Percentiles rank a stretch among this genome's conserved stretches.
phyloP scores from a whole-genome alignment of 495 filamentous ascomycete genomes.

The Usnea hakonensis region DNA sequence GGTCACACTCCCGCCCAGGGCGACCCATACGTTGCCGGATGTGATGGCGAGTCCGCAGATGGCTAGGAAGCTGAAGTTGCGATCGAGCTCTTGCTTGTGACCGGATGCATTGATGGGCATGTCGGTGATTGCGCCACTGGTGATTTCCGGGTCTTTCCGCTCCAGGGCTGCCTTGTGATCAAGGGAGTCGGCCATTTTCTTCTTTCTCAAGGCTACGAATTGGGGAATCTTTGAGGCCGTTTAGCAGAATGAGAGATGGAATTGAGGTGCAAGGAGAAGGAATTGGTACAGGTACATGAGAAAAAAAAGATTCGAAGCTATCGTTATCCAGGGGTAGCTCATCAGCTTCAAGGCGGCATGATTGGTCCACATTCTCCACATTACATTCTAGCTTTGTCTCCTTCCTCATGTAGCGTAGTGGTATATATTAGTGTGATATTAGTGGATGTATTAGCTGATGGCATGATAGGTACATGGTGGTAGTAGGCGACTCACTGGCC shows the following conservation, averaged over 20 bases:
- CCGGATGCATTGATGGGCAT: constrained; percentile 42
- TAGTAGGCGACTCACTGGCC: too few species aligned
- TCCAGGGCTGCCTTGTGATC: not conserved
- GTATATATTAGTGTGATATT: too few species aligned
- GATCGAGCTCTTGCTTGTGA: constrained; percentile 47
- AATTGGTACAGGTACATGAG: too few species aligned
- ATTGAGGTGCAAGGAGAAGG: too few species aligned
- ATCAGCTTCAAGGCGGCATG: too few species aligned
- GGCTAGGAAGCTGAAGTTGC: constrained; percentile 47
- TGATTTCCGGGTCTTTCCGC: not conserved
- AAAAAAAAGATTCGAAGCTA: too few species aligned
- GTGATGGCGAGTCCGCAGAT: constrained; percentile 46
- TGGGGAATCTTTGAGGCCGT: not conserved
- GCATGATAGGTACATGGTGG: too few species aligned
- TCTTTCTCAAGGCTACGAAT: not conserved
- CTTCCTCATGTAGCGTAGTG: too few species aligned
- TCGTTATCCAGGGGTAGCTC: too few species aligned
- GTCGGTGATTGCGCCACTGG: not conserved
- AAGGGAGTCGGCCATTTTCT: not conserved
- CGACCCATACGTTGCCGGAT: constrained; percentile 50
- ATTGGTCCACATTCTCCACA: too few species aligned
- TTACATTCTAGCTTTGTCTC: too few species aligned
- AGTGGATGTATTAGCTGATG: too few species aligned
- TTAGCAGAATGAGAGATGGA: not conserved
- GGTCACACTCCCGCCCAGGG: constrained; percentile 45